phyloP scores from a whole-genome alignment of 2,329 filamentous ascomycete species.

The Talaromyces amestolkiae region DNA sequence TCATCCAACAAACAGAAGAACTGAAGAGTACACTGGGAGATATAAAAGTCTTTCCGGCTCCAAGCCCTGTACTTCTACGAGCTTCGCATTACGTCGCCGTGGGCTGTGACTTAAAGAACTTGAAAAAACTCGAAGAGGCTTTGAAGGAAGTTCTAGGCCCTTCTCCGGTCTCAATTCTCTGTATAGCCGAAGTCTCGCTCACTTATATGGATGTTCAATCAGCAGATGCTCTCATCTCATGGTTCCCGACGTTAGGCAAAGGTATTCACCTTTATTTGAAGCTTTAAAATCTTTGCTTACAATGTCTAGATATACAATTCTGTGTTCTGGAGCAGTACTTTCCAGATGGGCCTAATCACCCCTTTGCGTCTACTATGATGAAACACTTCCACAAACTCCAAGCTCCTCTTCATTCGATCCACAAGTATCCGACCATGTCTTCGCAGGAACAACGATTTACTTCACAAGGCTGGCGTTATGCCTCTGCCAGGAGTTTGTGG shows the following conservation, averaged over 20 bases:
- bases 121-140: slow-evolving; percentile 58
- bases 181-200: slow-evolving; percentile 84
- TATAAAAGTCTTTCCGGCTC: slow-evolving; percentile 36
- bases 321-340: slow-evolving; percentile 84
- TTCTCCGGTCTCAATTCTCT: slow-evolving; percentile 64
- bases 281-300: slow-evolving; percentile 9
- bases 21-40: slow-evolving; percentile 55
- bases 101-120: slow-evolving; percentile 74
- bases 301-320: slow-evolving; percentile 62
- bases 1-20: slow-evolving; percentile 63
- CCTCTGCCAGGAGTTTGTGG: slow-evolving; percentile 71
- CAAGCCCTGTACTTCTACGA: slow-evolving; percentile 52
- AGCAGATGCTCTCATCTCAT: slow-evolving; percentile 71
- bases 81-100: slow-evolving; percentile 74
- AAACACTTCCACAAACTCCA: slow-evolving; percentile 77
- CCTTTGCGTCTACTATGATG: slow-evolving; percentile 85
- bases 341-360: slow-evolving; percentile 72
- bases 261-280: slow-evolving; percentile 47
- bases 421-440: slow-evolving; percentile 64
- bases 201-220: slow-evolving; percentile 79
- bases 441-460: slow-evolving; percentile 68
- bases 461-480: slow-evolving; percentile 64
- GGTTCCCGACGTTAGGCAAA: slow-evolving; percentile 69
- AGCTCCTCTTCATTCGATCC: slow-evolving; percentile 72
- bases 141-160: slow-evolving; percentile 60